Percentiles rank a stretch among this genome's conserved stretches.
Conservation (phyloP, 192 early-diverging fungal genomes). For the Bifiguratus adelaidae region DNA sequence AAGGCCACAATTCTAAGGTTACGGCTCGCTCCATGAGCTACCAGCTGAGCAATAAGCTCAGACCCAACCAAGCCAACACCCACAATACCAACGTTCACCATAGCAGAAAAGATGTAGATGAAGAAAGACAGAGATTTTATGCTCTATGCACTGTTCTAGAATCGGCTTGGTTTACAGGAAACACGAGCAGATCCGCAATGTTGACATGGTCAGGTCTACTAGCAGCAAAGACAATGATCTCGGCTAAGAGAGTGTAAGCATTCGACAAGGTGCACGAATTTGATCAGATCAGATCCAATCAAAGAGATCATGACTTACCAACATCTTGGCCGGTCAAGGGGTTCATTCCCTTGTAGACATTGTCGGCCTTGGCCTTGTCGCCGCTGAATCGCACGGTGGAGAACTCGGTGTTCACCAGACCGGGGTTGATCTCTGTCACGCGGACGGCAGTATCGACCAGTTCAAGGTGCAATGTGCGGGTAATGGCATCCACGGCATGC, state of each 20-base stretch:
- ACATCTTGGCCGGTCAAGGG: constrained; percentile 63
- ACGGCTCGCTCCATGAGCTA: constrained; percentile 32
- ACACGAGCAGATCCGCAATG: constrained; percentile 51
- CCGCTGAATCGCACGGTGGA: constrained; percentile 65
- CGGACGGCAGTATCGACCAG: constrained; percentile 57
- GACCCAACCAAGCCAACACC: constrained; percentile 92
- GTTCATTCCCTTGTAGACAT: constrained; percentile 70
- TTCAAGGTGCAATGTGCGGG: constrained; percentile 62
- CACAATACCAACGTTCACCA: constrained; percentile 82
- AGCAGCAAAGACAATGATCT: constrained; percentile 73
- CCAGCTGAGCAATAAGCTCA: constrained; percentile 78
- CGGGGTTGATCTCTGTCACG: constrained; percentile 75
- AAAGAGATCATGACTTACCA: constrained; percentile 28
- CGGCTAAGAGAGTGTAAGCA: constrained; percentile 26
- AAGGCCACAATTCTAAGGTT: constrained; percentile 66
- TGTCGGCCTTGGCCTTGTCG: constrained; percentile 48
- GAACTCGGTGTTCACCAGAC: constrained; percentile 86
- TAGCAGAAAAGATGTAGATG: no score
- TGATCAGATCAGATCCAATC: background rate
- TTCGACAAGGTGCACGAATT: background rate
- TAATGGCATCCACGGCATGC: constrained; percentile 73
- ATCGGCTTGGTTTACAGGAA: constrained; percentile 42
- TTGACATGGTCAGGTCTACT: constrained; percentile 62
- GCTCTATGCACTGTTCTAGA: constrained; percentile 4
- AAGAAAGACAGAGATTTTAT: background rate